Evolutionary conservation across 305 asterid species (phyloP).

Genomic region (Vinca major): DNA sequence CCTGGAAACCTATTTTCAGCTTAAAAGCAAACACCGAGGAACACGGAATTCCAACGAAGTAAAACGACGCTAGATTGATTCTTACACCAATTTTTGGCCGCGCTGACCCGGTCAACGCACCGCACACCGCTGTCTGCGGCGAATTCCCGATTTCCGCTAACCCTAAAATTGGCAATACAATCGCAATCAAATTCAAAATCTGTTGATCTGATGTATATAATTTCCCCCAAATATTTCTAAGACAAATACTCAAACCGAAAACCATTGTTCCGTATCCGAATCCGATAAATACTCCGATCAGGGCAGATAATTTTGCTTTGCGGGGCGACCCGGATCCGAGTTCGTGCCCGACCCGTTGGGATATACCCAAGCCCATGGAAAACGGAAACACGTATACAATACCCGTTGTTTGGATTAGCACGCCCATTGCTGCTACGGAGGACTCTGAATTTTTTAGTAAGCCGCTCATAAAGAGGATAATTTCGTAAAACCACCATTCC

Average conservation of each 20-base stretch:
- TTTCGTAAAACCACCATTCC: constrained; percentile 97
- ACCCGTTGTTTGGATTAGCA: constrained; percentile 70
- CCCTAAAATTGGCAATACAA: constrained; percentile 59
- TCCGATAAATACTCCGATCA: constrained; percentile 35
- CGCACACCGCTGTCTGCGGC: constrained; percentile 75
- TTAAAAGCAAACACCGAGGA: constrained; percentile 47
- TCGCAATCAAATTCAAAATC: constrained; percentile 34
- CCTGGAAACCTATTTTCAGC: constrained; percentile 47
- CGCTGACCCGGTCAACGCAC: constrained; percentile 72
- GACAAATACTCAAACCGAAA: constrained; percentile 36
- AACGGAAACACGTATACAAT: constrained; percentile 55
- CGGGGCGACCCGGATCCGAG: constrained; percentile 56
- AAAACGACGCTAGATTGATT: constrained; percentile 69
- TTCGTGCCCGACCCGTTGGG: constrained; percentile 73
- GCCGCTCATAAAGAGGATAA: constrained; percentile 62
- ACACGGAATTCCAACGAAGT: constrained; percentile 68
- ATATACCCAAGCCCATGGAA: constrained; percentile 51
- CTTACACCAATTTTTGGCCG: constrained; percentile 58
- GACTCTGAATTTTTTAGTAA: constrained; percentile 49
- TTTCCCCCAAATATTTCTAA: constrained; percentile 47
- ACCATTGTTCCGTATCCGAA: constrained; percentile 37
- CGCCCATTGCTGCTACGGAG: constrained; percentile 73
- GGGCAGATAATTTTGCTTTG: constrained; percentile 47
- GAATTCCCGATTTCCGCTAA: constrained; percentile 70
- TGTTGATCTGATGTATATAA: constrained; percentile 49